Base-by-base conservation (phyloP, 768 basidiomycete genomes). In the Lentinula raphanica region DNA sequence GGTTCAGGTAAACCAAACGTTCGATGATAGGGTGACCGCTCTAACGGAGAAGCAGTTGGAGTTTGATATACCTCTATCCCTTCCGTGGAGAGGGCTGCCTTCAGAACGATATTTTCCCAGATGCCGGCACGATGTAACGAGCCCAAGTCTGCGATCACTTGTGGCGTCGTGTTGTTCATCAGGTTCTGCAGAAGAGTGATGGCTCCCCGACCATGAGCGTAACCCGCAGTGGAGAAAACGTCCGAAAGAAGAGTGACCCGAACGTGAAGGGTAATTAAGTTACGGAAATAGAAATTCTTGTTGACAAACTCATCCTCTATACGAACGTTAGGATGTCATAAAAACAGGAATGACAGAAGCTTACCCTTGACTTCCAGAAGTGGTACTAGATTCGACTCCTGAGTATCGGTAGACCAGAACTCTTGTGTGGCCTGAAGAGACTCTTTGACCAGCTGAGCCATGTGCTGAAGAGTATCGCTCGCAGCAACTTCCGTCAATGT, bases 401-500 rank as follows among this genome's bases (percentile, higher is more conserved):
- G 76, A 5, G 73, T 65, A 11, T 81, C 62, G 17, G 71, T 64
- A 35, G 77, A 75, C 90, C 94, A 94, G 64, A 94, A 88, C 19
- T 79, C 75, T 60, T 76, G 77, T 1, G 92, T 92, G 56, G 86
- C 82, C 36, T 78, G 74, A 53, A 96, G 73, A 6, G 90, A 90
- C 36, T 77, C 74, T 54, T 83, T 82, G 9, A 94, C 89, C 21
- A 91, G 78, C 59, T 79, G 78, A 15, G 87, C 76, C 54, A 96
- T 77, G 61, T 89, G 83, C 25, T 76, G 72, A 28, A 95, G 77
- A 1, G 92, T 89, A 62, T 89, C 87, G 57, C 76, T 82, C 0
- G 90, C 85, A n/a, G 89, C 82, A 31, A 88, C 87, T 66, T 98
- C 95, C 11, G 87, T 86, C 80, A 98, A 86, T 9, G 91, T 89